Evolutionary conservation across 2,329 filamentous ascomycete genomes (phyloP), one percentile per base, ranked within the genome.

Genomic region (Cryphonectria carpinicola): DNA sequence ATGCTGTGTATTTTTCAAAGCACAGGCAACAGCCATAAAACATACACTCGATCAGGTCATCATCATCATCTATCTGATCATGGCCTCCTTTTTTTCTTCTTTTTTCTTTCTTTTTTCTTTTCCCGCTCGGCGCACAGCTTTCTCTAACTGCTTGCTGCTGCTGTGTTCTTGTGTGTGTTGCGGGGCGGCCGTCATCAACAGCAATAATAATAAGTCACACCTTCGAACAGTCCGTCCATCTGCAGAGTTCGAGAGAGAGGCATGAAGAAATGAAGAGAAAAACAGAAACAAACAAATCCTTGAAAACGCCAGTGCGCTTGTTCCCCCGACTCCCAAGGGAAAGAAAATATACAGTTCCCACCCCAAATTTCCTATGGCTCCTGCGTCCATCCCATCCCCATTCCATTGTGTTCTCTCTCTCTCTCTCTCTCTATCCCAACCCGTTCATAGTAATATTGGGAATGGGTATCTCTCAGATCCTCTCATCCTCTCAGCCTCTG

Each of bases 271-370:
- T 14, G 22, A 56, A 39, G 46, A 54, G 11, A 39, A 39, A 39
- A 37, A 32, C 32, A 32, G n/a, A 64, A 54, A 66, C 19, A 68
- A 67, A 2, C 60, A 68, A 46, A 46, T 14, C 22, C 62, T 56
- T 46, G 54, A 35, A 35, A 67, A 72, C 71, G 69, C 71, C 69
- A 49, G 22, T 69, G 6, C 41, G 52, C 52, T 39, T 35, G 41
- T 52, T 49, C 35, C 70, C 70, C 70, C 65, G 65, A 66, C 70
- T 70, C 70, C 70, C 28, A 35, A 67, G 14, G 22, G 2, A 10
- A 22, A 19, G 5, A 46, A 37, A 54, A 65, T 39, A 63, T 32
- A 60, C 52, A 63, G 52, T 22, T 22, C 65, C 66, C 61, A 56
- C 46, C 65, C 66, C 61, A 56, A 4, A 41, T 67, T 54, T 37